Evolutionary conservation across 495 filamentous ascomycete species (phyloP).

Genomic region (Lindgomyces ingoldianus): DNA sequence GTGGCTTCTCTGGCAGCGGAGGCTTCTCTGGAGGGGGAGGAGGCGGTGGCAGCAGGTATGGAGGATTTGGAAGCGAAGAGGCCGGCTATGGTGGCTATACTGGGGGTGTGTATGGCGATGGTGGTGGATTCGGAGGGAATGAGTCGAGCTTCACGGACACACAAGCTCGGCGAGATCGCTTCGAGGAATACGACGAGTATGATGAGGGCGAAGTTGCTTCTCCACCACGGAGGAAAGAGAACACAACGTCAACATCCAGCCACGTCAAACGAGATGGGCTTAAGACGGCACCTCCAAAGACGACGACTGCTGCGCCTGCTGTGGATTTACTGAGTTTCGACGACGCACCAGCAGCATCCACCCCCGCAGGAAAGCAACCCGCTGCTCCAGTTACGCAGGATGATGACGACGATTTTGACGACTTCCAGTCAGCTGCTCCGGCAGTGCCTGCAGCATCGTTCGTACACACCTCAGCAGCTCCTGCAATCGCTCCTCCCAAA

Average conservation of each 20-base stretch:
- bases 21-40: conserved; percentile 63
- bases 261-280: conserved; percentile 44
- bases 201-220: conserved; percentile 69
- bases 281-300: conserved; percentile 57
- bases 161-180: conserved; percentile 67
- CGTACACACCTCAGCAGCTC: conserved; percentile 45
- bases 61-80: conserved; percentile 82
- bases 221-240: conserved; percentile 52
- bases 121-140: conserved; percentile 80
- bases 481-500: conserved; percentile 56
- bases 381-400: conserved; percentile 56
- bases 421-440: conserved; percentile 87
- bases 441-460: conserved; percentile 40
- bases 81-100: conserved; percentile 79
- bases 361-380: conserved; percentile 54
- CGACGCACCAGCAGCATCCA: conserved; percentile 59
- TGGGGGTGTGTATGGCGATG: conserved; percentile 88
- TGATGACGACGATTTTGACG: conserved; percentile 95
- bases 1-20: conserved; percentile 58
- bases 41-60: conserved; percentile 65
- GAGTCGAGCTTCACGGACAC: conserved; percentile 68
- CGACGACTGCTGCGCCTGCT: conserved; percentile 81
- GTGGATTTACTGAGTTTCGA: conserved; percentile 86
- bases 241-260: conserved; percentile 46
- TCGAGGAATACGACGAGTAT: conserved; percentile 96